Evolutionary conservation across 2,329 filamentous ascomycete species (phyloP).

Genomic region (Phoma sp.): DNA sequence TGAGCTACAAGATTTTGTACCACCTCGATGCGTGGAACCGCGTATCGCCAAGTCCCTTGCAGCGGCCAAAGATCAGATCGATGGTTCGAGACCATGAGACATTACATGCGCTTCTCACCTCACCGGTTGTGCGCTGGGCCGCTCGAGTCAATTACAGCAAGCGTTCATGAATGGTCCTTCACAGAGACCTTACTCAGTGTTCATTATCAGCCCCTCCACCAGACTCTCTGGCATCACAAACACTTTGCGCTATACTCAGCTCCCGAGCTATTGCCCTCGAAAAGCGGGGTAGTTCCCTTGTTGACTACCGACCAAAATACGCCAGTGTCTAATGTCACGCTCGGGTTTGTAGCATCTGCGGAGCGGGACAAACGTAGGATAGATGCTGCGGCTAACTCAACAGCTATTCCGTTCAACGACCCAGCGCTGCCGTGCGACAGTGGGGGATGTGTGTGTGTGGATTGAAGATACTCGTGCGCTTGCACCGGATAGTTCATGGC

Average conservation of each 20-base stretch:
- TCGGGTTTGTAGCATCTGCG: slow-evolving; percentile 12
- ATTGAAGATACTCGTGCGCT: slow-evolving; percentile 9
- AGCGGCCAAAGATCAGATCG: slow-evolving; percentile 10
- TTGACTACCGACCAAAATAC: slow-evolving; percentile 2
- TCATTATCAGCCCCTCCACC: not conserved
- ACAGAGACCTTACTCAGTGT: not conserved
- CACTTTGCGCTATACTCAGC: not conserved
- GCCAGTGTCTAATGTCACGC: slow-evolving; percentile 11
- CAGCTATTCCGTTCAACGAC: slow-evolving; percentile 7
- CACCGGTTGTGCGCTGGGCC: not conserved
- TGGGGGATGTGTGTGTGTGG: not conserved
- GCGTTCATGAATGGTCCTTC: not conserved
- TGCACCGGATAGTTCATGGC: slow-evolving; percentile 4
- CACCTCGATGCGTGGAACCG: slow-evolving; percentile 9
- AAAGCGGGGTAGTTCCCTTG: slow-evolving; percentile 15
- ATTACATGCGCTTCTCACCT: slow-evolving; percentile 8
- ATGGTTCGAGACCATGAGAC: slow-evolving; percentile 13
- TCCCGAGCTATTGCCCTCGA: not conserved
- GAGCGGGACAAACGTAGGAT: slow-evolving; percentile 13
- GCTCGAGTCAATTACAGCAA: not conserved
- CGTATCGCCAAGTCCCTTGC: slow-evolving; percentile 21
- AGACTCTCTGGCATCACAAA: not conserved
- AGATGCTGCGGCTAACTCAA: slow-evolving; percentile 12
- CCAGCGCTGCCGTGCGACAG: slow-evolving; percentile 11
- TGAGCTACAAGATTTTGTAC: slow-evolving; percentile 18